phyloP scores from a whole-genome alignment of 176 grass and related monocot genomes.

The Oryza meridionalis region DNA sequence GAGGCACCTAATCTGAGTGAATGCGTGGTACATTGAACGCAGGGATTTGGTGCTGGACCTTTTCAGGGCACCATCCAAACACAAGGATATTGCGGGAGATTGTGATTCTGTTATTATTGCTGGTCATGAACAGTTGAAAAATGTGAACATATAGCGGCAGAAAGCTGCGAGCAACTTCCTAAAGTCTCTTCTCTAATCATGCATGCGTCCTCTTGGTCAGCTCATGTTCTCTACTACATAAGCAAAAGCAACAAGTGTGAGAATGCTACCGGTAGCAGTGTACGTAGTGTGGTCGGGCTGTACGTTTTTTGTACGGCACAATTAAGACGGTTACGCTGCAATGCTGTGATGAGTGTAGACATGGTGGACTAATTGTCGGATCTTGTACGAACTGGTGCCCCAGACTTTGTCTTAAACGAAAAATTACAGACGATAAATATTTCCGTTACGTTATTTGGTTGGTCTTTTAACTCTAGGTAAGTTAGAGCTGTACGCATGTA shows the following conservation, averaged over 20 bases:
- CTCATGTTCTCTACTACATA: background rate
- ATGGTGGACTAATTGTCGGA: too few relatives aligned
- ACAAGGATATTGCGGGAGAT: constrained; percentile 27
- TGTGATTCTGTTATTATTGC: background rate
- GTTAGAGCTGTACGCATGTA: too few relatives aligned
- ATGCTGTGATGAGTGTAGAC: too few relatives aligned
- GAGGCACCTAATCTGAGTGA: background rate
- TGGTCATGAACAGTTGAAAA: background rate
- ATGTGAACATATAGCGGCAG: background rate
- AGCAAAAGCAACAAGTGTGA: background rate
- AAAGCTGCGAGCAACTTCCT: constrained; percentile 35
- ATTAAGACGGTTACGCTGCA: too few relatives aligned
- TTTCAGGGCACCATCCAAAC: constrained; percentile 6
- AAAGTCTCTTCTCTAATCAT: background rate
- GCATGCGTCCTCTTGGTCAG: background rate
- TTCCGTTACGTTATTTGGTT: too few relatives aligned
- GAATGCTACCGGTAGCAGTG: background rate
- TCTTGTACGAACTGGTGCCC: too few relatives aligned
- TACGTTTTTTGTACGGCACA: background rate
- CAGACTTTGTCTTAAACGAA: too few relatives aligned
- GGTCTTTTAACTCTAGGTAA: too few relatives aligned
- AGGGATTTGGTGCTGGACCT: constrained; percentile 3
- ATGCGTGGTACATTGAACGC: background rate
- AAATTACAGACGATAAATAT: too few relatives aligned
- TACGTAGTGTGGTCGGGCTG: background rate